phyloP scores from a whole-genome alignment of 371 early-diverging fungal genomes.

The Mortierella sp. region DNA sequence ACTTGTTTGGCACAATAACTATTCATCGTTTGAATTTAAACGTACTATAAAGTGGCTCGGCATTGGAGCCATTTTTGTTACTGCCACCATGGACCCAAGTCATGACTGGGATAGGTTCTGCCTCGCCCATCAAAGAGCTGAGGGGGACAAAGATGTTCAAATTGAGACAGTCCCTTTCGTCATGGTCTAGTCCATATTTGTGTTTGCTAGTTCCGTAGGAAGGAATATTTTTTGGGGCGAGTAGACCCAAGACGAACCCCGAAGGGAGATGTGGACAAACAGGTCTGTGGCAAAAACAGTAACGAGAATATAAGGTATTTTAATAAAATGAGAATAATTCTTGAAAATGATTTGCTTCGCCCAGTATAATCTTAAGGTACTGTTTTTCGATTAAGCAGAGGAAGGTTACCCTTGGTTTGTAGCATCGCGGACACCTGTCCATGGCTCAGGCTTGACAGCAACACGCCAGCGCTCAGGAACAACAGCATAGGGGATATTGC shows the following conservation, averaged over 20 bases:
- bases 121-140: constrained; percentile 8
- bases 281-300: not conserved
- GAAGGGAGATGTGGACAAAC: constrained; percentile 22
- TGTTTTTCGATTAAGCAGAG: not conserved
- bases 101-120: constrained; percentile 28
- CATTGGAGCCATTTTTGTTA: constrained; percentile 23
- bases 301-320: not conserved
- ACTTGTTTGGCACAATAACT: not conserved
- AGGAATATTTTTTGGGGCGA: constrained; percentile 7
- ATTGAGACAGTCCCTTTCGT: constrained; percentile 34
- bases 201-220: constrained; percentile 8
- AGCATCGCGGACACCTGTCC: constrained; percentile 49
- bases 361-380: not conserved
- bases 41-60: constrained; percentile 26
- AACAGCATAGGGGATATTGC: constrained; percentile 34
- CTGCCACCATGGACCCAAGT: constrained; percentile 50
- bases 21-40: not conserved
- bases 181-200: constrained; percentile 23
- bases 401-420: constrained; percentile 31
- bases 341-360: not conserved
- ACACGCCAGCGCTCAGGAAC: constrained; percentile 41
- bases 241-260: not conserved
- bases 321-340: not conserved
- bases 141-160: constrained; percentile 52
- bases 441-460: constrained; percentile 28